These are phyloP conservation scores for Stagonosporopsis tanaceti DNA, from an alignment of 2,329 filamentous ascomycete genomes.

Conservation along the genomic window DNA sequence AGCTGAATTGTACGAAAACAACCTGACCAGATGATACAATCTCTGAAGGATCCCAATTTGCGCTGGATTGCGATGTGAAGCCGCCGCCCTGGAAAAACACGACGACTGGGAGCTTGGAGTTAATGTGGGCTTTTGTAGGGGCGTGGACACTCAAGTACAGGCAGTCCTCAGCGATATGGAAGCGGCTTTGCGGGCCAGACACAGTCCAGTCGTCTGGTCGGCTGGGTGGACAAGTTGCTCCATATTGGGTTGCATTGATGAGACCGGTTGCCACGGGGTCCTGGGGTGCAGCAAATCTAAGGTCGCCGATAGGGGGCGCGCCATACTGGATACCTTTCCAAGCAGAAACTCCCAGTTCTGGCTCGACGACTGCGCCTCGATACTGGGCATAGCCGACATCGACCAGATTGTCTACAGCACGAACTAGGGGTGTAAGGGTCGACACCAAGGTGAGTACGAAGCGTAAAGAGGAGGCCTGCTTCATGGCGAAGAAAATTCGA, in stretches of 20 bases:
- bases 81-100: slow-evolving; percentile 62
- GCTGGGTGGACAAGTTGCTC: slow-evolving; percentile 47
- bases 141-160: slow-evolving; percentile 72
- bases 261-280: slow-evolving; percentile 36
- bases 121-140: slow-evolving; percentile 60
- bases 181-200: slow-evolving; percentile 19
- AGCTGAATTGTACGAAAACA: slow-evolving; percentile 77
- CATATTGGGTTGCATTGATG: slow-evolving; percentile 35
- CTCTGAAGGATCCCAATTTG: slow-evolving; percentile 66
- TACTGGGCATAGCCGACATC: slow-evolving; percentile 72
- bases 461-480: neutral
- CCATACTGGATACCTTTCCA: slow-evolving; percentile 80
- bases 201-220: slow-evolving; percentile 34
- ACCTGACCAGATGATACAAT: slow-evolving; percentile 69
- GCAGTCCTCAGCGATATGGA: slow-evolving; percentile 67
- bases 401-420: slow-evolving; percentile 55
- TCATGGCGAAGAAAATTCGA: neutral
- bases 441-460: neutral
- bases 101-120: slow-evolving; percentile 69
- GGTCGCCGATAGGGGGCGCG: slow-evolving; percentile 68
- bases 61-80: slow-evolving; percentile 56
- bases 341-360: slow-evolving; percentile 65
- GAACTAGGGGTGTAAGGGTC: slow-evolving; percentile 9
- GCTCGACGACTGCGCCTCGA: slow-evolving; percentile 59
- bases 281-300: slow-evolving; percentile 71